Base-by-base conservation (phyloP, 176 grass and related monocot species). In the Paspalum vaginatum region DNA sequence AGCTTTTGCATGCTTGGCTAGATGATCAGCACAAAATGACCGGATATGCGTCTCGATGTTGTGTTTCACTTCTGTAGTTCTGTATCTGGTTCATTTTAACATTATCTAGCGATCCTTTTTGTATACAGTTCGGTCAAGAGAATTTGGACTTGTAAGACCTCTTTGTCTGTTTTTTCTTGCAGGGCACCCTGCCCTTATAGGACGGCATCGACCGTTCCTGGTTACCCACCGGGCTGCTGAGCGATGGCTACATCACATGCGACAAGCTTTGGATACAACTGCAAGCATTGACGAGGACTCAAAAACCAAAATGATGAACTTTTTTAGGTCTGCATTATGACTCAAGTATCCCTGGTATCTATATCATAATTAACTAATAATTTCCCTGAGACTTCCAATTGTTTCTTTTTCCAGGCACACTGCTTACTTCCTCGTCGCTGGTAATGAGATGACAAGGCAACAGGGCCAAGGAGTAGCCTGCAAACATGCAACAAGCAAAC, bases 171-270 rank as follows among this genome's bases (percentile, higher is more conserved):
- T 46, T 76, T 77, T 50, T 41, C 6, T 84, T 83, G 9, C 64
- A 99, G 96, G 96, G 50, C 96, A 99, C 86, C 96, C 96, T 87
- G 90, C 96, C 22, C 72, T 99, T 77, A 99, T 95, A 83, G 90
- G 22, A 68, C 79, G 92, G 21, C 96, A 99, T 79, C 77, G 86
- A 42, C 86, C 92, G 61, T 99, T 99, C 77, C 69, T 77, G 48
- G 90, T 99, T 39, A 95, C 90, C 12, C 96, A 87, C 59, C 83
- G n/a, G 76, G 92, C 96, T 70, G 96, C 96, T 10, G 96, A 99
- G 86, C 82, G 93, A 46, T 99, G 96, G 96, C 37, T 99, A 11
- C 79, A 95, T 59, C 96, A 99, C 76, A 99, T 99, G 96, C 86
- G 93, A 74, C 93, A 91, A 75, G 93, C 92, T 32, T 60, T 99